Base-by-base conservation (phyloP, 2,329 filamentous ascomycete species). In the Fusarium tuaranense region DNA sequence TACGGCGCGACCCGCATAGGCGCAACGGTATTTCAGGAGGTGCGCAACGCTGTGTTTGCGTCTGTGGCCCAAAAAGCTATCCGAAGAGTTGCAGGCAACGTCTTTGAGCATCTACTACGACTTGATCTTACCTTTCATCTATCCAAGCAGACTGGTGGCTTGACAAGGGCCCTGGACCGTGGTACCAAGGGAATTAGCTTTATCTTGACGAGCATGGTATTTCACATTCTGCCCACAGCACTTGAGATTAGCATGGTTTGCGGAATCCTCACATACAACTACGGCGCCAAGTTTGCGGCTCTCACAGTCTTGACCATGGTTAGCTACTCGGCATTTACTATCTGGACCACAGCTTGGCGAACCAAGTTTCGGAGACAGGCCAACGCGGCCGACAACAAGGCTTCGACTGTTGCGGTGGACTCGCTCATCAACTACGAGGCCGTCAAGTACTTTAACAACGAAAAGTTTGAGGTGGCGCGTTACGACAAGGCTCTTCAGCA, bases 361-460 rank as follows among this genome's bases (percentile, higher is more conserved):
- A 99, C 97, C 4, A 97, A 97, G 82, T 99, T 99, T 83, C 90
- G 97, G 57, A 93, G 96, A 78, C 94, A 97, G 83, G 95, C 97
- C 44, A 99, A 99, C 81, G 95, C 95, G 7, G 97, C 97, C 1
- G 97, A 99, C 78, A 99, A 98, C 84, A 94, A 92, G 81, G 97
- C 95, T 0, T 97, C 96, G 1, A 98, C 96, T 0, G 95, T 98
- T 9, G 96, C 96, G 0, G 95, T 98, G 2, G 97, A 99, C 84
- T 98, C 95, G 1, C 86, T 99, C 61, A 98, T 99, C 87, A 99
- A 99, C 85, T 99, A 98, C 80, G 97, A 99, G 84, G 96, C 97
- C 16, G 97, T 99, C 81, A 99, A 99, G 84, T 98, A 98, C 86
- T 99, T 98, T 86, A 99, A 99, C 86, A 99, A 99, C 80, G 97